phyloP scores from a whole-genome alignment of 768 basidiomycete genomes.

The Sarcodon sp. region DNA sequence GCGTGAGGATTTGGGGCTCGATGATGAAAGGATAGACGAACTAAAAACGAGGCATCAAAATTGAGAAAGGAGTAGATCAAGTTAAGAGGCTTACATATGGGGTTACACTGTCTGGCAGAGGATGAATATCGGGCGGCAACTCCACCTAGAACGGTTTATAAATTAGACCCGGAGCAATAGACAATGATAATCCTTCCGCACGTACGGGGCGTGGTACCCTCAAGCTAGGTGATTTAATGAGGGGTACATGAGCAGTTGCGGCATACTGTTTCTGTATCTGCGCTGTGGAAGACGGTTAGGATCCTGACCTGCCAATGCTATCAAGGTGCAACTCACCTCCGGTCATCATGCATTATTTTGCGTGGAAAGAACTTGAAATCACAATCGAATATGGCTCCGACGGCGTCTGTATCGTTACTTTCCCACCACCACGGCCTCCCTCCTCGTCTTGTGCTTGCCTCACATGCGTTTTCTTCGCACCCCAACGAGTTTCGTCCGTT shows the following conservation, averaged over 20 bases:
- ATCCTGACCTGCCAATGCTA: background rate
- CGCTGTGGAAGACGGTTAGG: background rate
- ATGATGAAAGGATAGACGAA: conserved; percentile 96
- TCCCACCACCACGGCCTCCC: no score
- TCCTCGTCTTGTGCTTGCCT: no score
- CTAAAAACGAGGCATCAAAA: conserved; percentile 23
- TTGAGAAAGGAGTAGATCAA: background rate
- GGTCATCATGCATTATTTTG: background rate
- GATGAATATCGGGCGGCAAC: conserved; percentile 86
- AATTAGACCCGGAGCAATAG: background rate
- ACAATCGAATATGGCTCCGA: no score
- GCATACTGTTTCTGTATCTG: conserved; percentile 55
- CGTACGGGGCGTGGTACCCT: conserved; percentile 72
- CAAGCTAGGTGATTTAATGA: conserved; percentile 88
- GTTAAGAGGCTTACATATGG: conserved; percentile 52
- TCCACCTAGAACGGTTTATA: conserved; percentile 41
- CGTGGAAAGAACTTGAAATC: no score
- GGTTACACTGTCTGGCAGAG: conserved; percentile 80
- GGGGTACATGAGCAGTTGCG: conserved; percentile 59
- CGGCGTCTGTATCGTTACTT: no score
- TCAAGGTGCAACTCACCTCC: background rate
- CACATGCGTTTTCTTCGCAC: no score
- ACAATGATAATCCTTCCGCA: background rate
- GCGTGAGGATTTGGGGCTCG: conserved; percentile 69
- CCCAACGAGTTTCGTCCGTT: no score